Percentiles rank a stretch among this genome's conserved stretches.
phyloP scores from a whole-genome alignment of 306 rosid genomes.

The Ochetophila trinervis region DNA sequence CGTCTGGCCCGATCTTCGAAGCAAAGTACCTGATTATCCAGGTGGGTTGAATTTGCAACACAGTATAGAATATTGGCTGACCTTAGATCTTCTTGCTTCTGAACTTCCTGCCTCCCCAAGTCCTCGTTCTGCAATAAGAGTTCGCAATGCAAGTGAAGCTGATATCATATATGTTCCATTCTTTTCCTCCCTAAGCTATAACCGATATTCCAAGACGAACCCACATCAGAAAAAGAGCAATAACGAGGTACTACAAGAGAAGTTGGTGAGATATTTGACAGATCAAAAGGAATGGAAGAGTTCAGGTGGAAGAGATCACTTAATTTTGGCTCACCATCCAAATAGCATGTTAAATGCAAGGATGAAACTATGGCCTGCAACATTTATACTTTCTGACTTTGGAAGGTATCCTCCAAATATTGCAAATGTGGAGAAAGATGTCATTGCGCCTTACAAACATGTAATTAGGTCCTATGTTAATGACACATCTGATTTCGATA shows the following conservation, averaged over 20 bases:
- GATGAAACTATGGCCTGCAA: conserved; percentile 61
- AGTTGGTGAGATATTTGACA: conserved; percentile 47
- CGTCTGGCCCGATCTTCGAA: conserved; percentile 68
- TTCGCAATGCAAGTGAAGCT: conserved; percentile 59
- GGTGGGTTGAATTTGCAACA: conserved; percentile 79
- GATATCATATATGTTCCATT: conserved; percentile 73
- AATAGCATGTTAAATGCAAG: conserved; percentile 79
- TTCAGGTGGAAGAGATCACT: conserved; percentile 72
- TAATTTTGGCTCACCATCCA: conserved; percentile 83
- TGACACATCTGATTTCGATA: conserved; percentile 53
- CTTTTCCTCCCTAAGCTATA: conserved; percentile 72
- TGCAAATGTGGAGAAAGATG: conserved; percentile 80
- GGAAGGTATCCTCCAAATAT: conserved; percentile 78
- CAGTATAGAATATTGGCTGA: conserved; percentile 84
- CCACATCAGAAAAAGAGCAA: conserved; percentile 42
- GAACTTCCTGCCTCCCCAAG: conserved; percentile 40
- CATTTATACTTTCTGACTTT: conserved; percentile 71
- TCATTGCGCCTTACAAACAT: conserved; percentile 81
- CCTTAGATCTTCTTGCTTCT: conserved; percentile 72
- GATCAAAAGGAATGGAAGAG: conserved; percentile 64
- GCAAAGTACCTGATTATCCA: conserved; percentile 49
- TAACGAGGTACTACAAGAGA: conserved; percentile 57
- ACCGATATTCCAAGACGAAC: conserved; percentile 40
- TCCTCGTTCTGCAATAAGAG: conserved; percentile 43
- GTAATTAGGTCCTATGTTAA: conserved; percentile 40